phyloP scores from a whole-genome alignment of 345 rosid species.

The Eucalyptus pauciflora region DNA sequence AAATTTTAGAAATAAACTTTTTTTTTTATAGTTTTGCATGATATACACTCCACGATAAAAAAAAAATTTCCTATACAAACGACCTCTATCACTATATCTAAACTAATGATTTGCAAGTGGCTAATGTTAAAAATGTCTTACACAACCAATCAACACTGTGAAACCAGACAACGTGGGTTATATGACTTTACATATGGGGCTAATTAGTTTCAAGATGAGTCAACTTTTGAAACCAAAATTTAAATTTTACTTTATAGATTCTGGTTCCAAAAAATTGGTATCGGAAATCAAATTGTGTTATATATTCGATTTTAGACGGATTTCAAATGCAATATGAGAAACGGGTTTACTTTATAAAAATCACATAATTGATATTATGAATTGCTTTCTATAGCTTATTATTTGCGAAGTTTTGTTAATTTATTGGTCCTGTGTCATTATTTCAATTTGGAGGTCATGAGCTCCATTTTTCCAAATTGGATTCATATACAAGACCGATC shows the following conservation, averaged over 20 bases:
- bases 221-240: not conserved
- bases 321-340: not conserved
- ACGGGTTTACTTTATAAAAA: accelerated
- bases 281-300: not conserved
- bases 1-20: not conserved
- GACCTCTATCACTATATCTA: not conserved
- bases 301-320: accelerated
- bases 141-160: not conserved
- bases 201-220: not conserved
- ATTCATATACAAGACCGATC: accelerated
- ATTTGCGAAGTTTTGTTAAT: not conserved
- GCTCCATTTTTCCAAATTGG: not conserved
- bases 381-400: not conserved
- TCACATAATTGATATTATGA: not conserved
- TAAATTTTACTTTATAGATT: accelerated
- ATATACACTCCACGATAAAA: not conserved
- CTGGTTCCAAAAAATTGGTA: accelerated
- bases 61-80: not conserved
- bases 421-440: not conserved
- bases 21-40: not conserved
- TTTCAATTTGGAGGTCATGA: not conserved
- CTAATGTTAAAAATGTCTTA: not conserved
- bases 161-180: accelerated
- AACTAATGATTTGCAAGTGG: not conserved
- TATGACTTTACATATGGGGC: not conserved